Conservation (phyloP, 129 eudicot genomes). For the Gnaphalium uliginosum region DNA sequence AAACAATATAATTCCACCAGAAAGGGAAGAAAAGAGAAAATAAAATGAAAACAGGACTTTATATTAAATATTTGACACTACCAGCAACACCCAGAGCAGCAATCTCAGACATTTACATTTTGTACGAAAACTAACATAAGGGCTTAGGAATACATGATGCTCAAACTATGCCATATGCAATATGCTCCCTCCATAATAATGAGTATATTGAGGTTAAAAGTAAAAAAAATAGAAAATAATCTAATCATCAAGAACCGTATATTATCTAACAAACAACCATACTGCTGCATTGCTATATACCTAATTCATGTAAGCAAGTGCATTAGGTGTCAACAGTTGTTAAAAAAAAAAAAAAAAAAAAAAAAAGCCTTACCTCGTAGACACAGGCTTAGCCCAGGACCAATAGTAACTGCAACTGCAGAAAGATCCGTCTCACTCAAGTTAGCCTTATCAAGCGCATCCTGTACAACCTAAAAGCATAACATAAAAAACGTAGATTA, state of each 20-base stretch:
- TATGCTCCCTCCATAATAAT: background rate
- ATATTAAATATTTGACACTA: constrained; percentile 3
- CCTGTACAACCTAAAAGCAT: constrained; percentile 75
- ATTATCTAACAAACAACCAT: background rate
- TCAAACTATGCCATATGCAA: background rate
- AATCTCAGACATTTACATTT: background rate
- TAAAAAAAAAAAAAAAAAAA: background rate
- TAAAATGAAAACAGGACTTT: background rate
- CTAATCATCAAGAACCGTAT: background rate
- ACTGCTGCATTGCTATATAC: background rate
- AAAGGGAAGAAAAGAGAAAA: constrained; percentile 1
- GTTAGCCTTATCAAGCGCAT: constrained; percentile 91
- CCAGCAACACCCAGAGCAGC: background rate
- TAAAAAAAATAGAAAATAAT: background rate
- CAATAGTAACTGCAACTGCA: constrained; percentile 98
- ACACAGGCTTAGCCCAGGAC: constrained; percentile 96
- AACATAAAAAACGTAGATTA: background rate
- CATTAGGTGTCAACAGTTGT: background rate
- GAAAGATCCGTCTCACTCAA: constrained; percentile 69
- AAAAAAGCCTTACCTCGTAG: constrained; percentile 60
- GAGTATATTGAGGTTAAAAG: background rate
- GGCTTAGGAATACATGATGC: background rate
- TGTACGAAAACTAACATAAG: background rate
- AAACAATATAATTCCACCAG: constrained; percentile 12
- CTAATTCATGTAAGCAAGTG: background rate